Conservation (phyloP, 108 stramenopile genomes). For the Nitzschia palea region DNA sequence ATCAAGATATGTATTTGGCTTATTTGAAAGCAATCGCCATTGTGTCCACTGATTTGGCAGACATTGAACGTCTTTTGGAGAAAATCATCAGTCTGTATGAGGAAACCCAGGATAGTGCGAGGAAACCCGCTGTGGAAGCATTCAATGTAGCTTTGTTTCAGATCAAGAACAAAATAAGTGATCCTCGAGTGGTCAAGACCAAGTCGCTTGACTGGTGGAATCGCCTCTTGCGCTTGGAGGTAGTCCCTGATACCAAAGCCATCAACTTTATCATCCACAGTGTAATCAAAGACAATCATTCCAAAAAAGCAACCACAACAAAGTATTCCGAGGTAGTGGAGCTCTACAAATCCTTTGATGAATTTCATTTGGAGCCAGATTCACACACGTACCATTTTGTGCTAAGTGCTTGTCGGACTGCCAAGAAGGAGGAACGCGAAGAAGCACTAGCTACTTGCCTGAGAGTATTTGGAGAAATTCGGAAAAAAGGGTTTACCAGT, state of each 20-base stretch:
- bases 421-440: conserved; percentile 5
- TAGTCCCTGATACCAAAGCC: conserved; percentile 22
- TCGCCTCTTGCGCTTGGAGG: conserved; percentile 19
- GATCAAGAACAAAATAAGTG: neutral
- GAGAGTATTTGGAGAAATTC: conserved; percentile 30
- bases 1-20: conserved; percentile 19
- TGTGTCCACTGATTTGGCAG: neutral
- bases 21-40: conserved; percentile 14
- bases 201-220: conserved; percentile 17
- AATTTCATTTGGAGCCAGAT: conserved; percentile 17
- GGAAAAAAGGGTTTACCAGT: conserved; percentile 12
- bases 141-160: conserved; percentile 30
- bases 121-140: conserved; percentile 23
- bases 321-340: conserved; percentile 4
- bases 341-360: neutral
- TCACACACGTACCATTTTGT: conserved; percentile 17
- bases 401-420: conserved; percentile 25
- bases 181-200: neutral
- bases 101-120: conserved; percentile 5
- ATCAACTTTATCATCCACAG: conserved; percentile 27
- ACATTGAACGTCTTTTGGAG: conserved; percentile 14
- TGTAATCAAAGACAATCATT: conserved; percentile 15
- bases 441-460: conserved; percentile 22
- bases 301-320: neutral
- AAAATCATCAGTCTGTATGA: conserved; percentile 26